These are phyloP conservation scores for Sporisorium sorghi DNA, from an alignment of 1,284 basidiomycete genomes.

Conservation along the genomic window DNA sequence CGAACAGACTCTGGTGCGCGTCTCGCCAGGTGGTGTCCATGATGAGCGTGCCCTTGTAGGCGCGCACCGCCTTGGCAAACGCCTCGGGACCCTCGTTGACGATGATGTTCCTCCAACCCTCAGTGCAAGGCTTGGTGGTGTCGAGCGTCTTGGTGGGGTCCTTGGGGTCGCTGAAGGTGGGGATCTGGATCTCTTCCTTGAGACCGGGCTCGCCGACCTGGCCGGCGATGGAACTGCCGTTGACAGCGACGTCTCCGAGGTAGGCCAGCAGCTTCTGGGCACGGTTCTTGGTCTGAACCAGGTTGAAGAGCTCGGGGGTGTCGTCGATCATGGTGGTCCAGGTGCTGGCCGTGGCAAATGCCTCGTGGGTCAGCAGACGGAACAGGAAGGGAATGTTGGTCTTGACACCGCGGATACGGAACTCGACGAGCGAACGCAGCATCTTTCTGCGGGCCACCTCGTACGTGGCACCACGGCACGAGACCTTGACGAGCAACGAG, in stretches of 20 bases:
- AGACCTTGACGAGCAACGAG: slow-evolving; percentile 95
- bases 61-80: slow-evolving; percentile 96
- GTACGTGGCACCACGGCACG: slow-evolving; percentile 95
- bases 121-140: slow-evolving; percentile 82
- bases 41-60: slow-evolving; percentile 85
- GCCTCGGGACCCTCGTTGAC: slow-evolving; percentile 97
- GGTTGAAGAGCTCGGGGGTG: slow-evolving; percentile 97
- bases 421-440: slow-evolving; percentile 97
- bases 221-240: slow-evolving; percentile 95
- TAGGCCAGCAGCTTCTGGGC: slow-evolving; percentile 97
- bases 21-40: slow-evolving; percentile 95
- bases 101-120: slow-evolving; percentile 98
- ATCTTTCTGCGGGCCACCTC: slow-evolving; percentile 99
- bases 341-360: slow-evolving; percentile 94
- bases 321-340: slow-evolving; percentile 93
- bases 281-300: slow-evolving; percentile 96
- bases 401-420: slow-evolving; percentile 99
- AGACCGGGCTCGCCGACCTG: slow-evolving; percentile 94
- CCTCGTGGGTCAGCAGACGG: slow-evolving; percentile 95
- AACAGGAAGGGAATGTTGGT: slow-evolving; percentile 98
- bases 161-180: slow-evolving; percentile 81
- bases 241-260: slow-evolving; percentile 96
- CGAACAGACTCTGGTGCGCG: slow-evolving; percentile 96
- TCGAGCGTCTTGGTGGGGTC: slow-evolving; percentile 82
- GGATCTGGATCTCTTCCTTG: slow-evolving; percentile 87